Percentiles rank a stretch among this genome's conserved stretches.
Conservation (phyloP, 345 rosid genomes). For the Gossypium bickii region DNA sequence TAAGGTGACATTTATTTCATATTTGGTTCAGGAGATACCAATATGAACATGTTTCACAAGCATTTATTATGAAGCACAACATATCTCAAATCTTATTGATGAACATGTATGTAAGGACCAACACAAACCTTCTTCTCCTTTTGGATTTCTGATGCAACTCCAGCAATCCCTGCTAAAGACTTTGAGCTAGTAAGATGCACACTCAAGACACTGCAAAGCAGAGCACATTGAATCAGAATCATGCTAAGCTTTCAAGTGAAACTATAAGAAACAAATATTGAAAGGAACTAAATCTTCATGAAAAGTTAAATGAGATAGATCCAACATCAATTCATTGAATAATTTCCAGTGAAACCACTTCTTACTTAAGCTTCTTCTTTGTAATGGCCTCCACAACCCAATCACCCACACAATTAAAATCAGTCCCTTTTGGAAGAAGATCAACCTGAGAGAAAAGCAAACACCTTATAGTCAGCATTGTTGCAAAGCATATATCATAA, state of each 20-base stretch:
- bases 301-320: background rate
- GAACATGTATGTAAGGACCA: background rate
- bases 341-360: slow-evolving; percentile 9
- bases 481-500: background rate
- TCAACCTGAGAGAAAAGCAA: slow-evolving; percentile 50
- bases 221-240: slow-evolving; percentile 7
- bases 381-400: slow-evolving; percentile 88
- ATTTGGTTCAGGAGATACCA: background rate
- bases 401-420: slow-evolving; percentile 90
- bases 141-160: slow-evolving; percentile 87
- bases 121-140: slow-evolving; percentile 80
- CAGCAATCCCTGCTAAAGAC: slow-evolving; percentile 73
- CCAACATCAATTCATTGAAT: background rate
- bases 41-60: background rate
- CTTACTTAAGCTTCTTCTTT: slow-evolving; percentile 86
- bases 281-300: background rate
- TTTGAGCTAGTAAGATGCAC: slow-evolving; percentile 93
- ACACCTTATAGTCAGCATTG: slow-evolving; percentile 6
- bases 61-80: background rate
- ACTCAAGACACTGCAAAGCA: slow-evolving; percentile 62
- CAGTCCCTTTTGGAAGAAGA: slow-evolving; percentile 91
- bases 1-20: background rate
- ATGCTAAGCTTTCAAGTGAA: slow-evolving; percentile 5
- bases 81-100: background rate
- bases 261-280: background rate